Evolutionary conservation across 805 yeast genomes (phyloP), one percentile per base, ranked within the genome.

Genomic region (Wickerhamomyces rabaulensis): DNA sequence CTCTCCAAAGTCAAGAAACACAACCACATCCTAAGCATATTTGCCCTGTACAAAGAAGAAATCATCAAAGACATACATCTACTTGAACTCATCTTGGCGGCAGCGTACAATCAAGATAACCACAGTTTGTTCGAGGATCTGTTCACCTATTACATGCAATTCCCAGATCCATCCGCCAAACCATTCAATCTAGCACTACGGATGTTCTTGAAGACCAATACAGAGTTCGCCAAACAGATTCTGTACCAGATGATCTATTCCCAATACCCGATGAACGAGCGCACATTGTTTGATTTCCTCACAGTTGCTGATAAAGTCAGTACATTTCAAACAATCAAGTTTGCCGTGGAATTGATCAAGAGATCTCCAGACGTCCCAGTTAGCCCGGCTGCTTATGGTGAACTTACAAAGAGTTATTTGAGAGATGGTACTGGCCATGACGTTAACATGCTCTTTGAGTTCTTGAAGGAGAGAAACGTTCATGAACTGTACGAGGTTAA

Each of bases 151-250:
- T 59, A 59, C 41, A 49, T 57, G 19, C 51, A 46, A 16, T 48
- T 48, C 12, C 35, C 49, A 1, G 37, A 53, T 3, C 27, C 42
- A 10, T 38, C 40, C 4, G 27, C 44, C n/a, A 21, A 47, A 26
- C 41, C 50, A 39, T 52, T 57, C 50, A 57, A 57, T 38, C 27
- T 54, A 39, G 62, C 61, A 3, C 44, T 60, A 25, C 49, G 48
- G 15, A 55, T 54, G 3, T 51, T 52, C 29, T 38, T 54, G n/a
- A 55, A 44, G 40, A 49, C 51, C 7, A 50, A 57, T 39, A 48
- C 59, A 3, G 62, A 57, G 35, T 44, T 57, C 17, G 58, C 64
- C 16, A 57, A 58, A 43, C 64, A 58, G 23, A 46, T 60, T 1
- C 44, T 60, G 1, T 53, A 56, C 35, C 63, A 60, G 37, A 57